These are phyloP conservation scores for Acmispon strigosus DNA, from an alignment of 306 rosid genomes.

Conservation along the genomic window DNA sequence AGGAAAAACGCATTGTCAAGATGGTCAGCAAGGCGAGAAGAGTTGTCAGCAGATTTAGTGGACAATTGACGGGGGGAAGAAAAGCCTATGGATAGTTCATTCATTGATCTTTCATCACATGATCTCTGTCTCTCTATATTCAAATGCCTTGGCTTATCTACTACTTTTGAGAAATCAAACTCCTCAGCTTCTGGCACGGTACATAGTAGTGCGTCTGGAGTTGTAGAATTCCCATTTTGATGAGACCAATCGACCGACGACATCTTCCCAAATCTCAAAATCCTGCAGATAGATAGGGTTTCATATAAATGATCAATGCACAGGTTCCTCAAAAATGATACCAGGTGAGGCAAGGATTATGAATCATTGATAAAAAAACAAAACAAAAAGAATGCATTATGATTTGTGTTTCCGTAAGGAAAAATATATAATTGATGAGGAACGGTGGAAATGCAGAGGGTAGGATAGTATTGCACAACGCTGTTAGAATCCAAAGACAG, in stretches of 20 bases:
- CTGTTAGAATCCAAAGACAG: neutral
- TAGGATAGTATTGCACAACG: neutral
- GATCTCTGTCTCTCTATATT: slow-evolving; percentile 74
- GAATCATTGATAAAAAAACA: neutral
- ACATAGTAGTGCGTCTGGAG: slow-evolving; percentile 12
- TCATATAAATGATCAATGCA: too few relatives aligned
- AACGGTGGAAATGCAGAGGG: neutral
- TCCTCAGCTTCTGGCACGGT: slow-evolving; percentile 39
- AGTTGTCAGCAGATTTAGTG: slow-evolving; percentile 37
- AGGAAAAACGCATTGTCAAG: slow-evolving; percentile 40
- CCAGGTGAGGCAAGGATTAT: neutral
- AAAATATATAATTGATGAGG: neutral
- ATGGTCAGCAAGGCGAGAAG: slow-evolving; percentile 33
- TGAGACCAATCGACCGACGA: slow-evolving; percentile 34
- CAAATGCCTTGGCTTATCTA: slow-evolving; percentile 59
- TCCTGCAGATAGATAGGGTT: slow-evolving; percentile 28
- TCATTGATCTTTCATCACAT: slow-evolving; percentile 55
- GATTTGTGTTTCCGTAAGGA: neutral
- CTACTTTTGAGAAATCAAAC: slow-evolving; percentile 45
- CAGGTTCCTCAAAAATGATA: neutral
- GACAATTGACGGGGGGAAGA: slow-evolving; percentile 50
- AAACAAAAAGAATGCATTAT: neutral
- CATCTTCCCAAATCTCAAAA: slow-evolving; percentile 22
- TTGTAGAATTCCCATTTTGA: slow-evolving; percentile 41
- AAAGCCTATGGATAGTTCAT: slow-evolving; percentile 41